Evolutionary conservation across 2,329 filamentous ascomycete genomes (phyloP).

Genomic region (Phyllosticta paracitricarpa): DNA sequence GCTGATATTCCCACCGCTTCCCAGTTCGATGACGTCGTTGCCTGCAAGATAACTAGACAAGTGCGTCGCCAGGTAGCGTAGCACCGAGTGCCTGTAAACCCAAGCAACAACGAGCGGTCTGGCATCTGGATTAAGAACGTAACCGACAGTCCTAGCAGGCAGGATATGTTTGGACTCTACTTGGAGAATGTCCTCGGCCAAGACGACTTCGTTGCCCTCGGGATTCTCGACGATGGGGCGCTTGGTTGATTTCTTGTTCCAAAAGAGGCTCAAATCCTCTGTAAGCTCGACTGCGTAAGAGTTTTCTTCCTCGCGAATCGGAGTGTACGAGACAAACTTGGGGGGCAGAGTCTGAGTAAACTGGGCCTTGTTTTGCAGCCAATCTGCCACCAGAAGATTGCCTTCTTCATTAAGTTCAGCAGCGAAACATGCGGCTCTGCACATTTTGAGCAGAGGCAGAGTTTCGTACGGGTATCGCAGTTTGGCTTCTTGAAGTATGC

Average conservation of each 20-base stretch:
- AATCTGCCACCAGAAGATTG: constrained; percentile 43
- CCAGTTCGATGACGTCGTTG: constrained; percentile 39
- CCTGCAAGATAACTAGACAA: constrained; percentile 45
- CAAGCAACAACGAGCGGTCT: constrained; percentile 67
- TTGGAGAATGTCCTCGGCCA: constrained; percentile 31
- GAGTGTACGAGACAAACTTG: constrained; percentile 63
- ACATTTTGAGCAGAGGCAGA: constrained; percentile 64
- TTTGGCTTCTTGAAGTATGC: constrained; percentile 57
- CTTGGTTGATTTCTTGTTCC: constrained; percentile 10
- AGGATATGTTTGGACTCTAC: constrained; percentile 36
- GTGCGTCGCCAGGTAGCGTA: constrained; percentile 71
- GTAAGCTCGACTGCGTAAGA: constrained; percentile 65
- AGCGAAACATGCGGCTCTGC: constrained; percentile 50
- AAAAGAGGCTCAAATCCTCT: constrained; percentile 54
- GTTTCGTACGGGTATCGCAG: constrained; percentile 81
- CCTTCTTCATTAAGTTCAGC: constrained; percentile 38
- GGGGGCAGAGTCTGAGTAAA: constrained; percentile 70
- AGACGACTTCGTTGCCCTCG: constrained; percentile 1
- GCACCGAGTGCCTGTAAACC: constrained; percentile 63
- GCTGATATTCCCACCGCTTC: constrained; percentile 38
- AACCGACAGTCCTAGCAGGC: constrained; percentile 54
- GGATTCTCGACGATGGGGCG: constrained; percentile 5
- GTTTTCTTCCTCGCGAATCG: constrained; percentile 78
- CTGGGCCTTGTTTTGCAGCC: constrained; percentile 58
- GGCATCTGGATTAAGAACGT: constrained; percentile 63